Percentiles rank a stretch among this genome's conserved stretches.
phyloP scores from a whole-genome alignment of 768 basidiomycete species.

The Thelephora ganbajun region DNA sequence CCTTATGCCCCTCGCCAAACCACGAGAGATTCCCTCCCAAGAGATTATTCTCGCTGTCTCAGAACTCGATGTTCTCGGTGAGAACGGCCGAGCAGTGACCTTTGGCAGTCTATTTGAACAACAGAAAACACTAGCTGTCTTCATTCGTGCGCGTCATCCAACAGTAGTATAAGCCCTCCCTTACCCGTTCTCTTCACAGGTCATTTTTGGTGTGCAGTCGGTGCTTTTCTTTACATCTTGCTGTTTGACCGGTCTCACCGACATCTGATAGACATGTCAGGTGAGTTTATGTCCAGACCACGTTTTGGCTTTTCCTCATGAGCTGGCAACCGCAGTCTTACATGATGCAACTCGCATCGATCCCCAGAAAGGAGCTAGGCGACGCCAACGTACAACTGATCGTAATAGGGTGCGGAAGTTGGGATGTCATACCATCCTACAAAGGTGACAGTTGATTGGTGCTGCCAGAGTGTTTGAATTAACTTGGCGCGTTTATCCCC shows the following conservation, averaged over 20 bases:
- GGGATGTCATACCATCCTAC: slow-evolving; percentile 34
- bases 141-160: slow-evolving; percentile 32
- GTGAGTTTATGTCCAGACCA: slow-evolving; percentile 12
- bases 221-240: slow-evolving; percentile 9
- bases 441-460: slow-evolving; percentile 19
- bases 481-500: neutral
- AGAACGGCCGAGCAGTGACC: slow-evolving; percentile 27
- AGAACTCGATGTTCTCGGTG: slow-evolving; percentile 28
- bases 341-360: slow-evolving; percentile 28
- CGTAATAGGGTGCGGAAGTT: slow-evolving; percentile 49
- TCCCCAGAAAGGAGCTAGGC: slow-evolving; percentile 27
- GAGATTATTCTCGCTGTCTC: no score
- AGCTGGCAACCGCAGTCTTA: slow-evolving; percentile 24
- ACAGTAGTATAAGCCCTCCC: neutral
- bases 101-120: slow-evolving; percentile 40
- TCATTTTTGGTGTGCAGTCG: slow-evolving; percentile 54
- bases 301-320: neutral
- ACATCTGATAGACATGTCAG: slow-evolving; percentile 24
- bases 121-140: slow-evolving; percentile 43
- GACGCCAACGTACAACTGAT: slow-evolving; percentile 27
- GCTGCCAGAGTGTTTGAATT: no score
- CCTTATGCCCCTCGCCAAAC: no score
- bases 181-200: slow-evolving; percentile 20
- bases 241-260: neutral
- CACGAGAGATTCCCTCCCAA: no score